Percentiles rank a stretch among this genome's conserved stretches.
Evolutionary conservation across 805 yeast genomes (phyloP).

Genomic region (Yarrowia hollandica): DNA sequence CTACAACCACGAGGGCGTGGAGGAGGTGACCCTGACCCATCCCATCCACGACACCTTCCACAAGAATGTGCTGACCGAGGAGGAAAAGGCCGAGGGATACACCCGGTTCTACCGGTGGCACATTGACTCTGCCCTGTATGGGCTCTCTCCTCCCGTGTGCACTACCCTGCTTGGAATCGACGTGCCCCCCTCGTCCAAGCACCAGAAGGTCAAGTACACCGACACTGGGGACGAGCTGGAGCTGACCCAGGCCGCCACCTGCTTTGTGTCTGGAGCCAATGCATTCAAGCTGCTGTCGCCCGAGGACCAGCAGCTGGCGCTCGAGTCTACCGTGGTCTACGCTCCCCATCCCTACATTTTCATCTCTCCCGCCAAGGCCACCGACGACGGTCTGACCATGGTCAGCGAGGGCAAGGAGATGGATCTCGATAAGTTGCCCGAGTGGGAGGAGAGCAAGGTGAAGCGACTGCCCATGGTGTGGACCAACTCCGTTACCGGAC

Average conservation of each 20-base stretch:
- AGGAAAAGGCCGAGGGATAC: conserved; percentile 58
- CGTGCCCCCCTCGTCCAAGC: conserved; percentile 66
- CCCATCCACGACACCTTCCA: conserved; percentile 86
- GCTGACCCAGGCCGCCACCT: conserved; percentile 83
- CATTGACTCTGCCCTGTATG: conserved; percentile 86
- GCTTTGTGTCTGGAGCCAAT: conserved; percentile 79
- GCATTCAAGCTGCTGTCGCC: conserved; percentile 68
- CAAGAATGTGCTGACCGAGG: conserved; percentile 60
- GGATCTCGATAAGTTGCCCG: conserved; percentile 67
- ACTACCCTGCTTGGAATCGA: conserved; percentile 82
- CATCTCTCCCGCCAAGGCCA: conserved; percentile 77
- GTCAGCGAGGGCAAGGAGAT: conserved; percentile 74
- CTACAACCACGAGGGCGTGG: conserved; percentile 58
- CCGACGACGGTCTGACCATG: conserved; percentile 85
- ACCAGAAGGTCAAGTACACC: conserved; percentile 61
- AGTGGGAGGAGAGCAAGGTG: conserved; percentile 77
- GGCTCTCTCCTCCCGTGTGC: conserved; percentile 79
- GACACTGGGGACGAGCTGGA: conserved; percentile 64
- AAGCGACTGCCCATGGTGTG: conserved; percentile 83
- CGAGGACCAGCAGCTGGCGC: conserved; percentile 72
- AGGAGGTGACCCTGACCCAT: conserved; percentile 64
- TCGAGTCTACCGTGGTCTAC: conserved; percentile 76
- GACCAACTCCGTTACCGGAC: conserved; percentile 85
- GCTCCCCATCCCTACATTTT: conserved; percentile 93
- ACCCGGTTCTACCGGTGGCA: conserved; percentile 94